Conservation (phyloP, 2,329 filamentous ascomycete species). For the Mariannaea elegans region DNA sequence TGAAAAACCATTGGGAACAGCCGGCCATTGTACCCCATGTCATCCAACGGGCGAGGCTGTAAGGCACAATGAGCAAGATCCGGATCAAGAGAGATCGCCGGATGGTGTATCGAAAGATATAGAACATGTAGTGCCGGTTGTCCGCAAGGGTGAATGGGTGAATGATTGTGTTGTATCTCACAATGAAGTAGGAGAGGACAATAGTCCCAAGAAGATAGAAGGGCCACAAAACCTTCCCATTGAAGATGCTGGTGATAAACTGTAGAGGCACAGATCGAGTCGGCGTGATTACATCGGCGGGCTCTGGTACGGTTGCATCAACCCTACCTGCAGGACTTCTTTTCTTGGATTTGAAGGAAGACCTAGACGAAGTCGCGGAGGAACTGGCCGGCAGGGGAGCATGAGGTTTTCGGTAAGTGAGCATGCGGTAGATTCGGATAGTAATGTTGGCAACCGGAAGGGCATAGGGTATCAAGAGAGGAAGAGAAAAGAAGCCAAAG, state of each 20-base stretch:
- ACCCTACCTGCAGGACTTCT: too few species aligned
- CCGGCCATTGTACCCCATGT: slow-evolving; percentile 71
- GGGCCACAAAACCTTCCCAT: slow-evolving; percentile 47
- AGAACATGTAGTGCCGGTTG: slow-evolving; percentile 97
- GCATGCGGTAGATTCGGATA: background rate
- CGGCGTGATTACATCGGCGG: background rate
- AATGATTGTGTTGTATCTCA: slow-evolving; percentile 89
- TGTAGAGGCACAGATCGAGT: slow-evolving; percentile 24
- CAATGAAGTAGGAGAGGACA: slow-evolving; percentile 53
- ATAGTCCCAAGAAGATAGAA: slow-evolving; percentile 49
- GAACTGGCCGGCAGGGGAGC: background rate
- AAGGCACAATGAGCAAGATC: slow-evolving; percentile 74
- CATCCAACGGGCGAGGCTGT: slow-evolving; percentile 75
- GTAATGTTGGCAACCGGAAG: slow-evolving; percentile 47
- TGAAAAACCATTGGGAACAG: slow-evolving; percentile 36
- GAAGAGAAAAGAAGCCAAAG: slow-evolving; percentile 87
- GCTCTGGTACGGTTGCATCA: background rate
- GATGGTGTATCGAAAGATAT: slow-evolving; percentile 88
- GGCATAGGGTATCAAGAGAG: slow-evolving; percentile 69
- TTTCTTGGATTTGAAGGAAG: slow-evolving; percentile 7
- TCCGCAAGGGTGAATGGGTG: slow-evolving; percentile 97
- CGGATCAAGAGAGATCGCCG: slow-evolving; percentile 69
- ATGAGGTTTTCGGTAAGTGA: background rate
- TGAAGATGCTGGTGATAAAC: slow-evolving; percentile 34
- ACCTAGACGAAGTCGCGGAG: background rate